Evolutionary conservation across 2,329 filamentous ascomycete genomes (phyloP).

Genomic region (Claviceps capensis): DNA sequence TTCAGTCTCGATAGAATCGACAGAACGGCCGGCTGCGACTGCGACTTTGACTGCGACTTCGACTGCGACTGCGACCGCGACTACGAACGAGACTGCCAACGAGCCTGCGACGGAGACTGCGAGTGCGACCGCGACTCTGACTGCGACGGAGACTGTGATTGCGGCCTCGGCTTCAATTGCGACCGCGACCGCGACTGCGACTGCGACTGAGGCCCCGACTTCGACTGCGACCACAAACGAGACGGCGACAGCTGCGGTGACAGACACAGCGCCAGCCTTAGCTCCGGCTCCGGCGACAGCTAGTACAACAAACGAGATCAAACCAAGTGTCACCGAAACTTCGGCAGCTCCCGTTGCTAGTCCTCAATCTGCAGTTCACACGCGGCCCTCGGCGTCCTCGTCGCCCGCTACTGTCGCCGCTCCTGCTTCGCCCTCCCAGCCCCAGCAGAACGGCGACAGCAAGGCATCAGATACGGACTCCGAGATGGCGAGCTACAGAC

Average conservation of each 20-base stretch:
- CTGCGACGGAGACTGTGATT: neutral
- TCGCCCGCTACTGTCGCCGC: slow-evolving; percentile 7
- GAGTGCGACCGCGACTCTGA: neutral
- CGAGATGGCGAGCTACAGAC: slow-evolving; percentile 21
- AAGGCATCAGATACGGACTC: slow-evolving; percentile 15
- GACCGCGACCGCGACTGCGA: neutral
- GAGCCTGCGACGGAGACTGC: neutral
- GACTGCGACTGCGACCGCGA: neutral
- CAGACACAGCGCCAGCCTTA: neutral
- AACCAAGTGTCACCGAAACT: neutral
- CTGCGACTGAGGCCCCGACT: neutral
- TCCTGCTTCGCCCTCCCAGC: slow-evolving; percentile 6
- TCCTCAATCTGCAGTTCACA: slow-evolving; percentile 2
- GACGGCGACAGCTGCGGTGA: neutral
- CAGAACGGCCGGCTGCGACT: neutral
- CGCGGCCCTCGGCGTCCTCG: slow-evolving; percentile 6
- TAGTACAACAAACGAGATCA: neutral
- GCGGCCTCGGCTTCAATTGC: neutral
- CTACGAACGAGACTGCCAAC: neutral
- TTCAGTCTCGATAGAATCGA: neutral
- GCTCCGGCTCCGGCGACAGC: slow-evolving; percentile 1
- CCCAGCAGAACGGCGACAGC: slow-evolving; percentile 20
- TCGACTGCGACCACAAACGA: neutral
- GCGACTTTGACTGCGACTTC: neutral
- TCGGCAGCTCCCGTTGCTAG: slow-evolving; percentile 1